Evolutionary conservation across 148 eudicot species (phyloP).

Genomic region (Linanthus parryae): DNA sequence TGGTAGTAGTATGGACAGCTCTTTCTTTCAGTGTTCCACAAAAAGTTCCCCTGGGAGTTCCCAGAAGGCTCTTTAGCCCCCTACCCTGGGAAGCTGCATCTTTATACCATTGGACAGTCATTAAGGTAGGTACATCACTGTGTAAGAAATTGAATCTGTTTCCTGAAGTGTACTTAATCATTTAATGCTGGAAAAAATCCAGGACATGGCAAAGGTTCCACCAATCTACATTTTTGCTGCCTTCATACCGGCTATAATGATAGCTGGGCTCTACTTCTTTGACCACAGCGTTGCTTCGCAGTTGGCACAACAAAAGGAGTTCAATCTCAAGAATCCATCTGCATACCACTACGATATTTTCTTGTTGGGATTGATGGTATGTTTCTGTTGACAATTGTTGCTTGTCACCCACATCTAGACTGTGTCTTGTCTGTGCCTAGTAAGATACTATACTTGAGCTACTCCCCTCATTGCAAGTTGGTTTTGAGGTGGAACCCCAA

Average conservation of each 20-base stretch:
- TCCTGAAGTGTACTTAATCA: background rate
- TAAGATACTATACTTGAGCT: too few species aligned
- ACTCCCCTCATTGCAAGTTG: too few species aligned
- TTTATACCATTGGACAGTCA: constrained; percentile 57
- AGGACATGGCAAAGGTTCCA: constrained; percentile 75
- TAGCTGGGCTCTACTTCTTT: constrained; percentile 81
- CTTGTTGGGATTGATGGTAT: constrained; percentile 80
- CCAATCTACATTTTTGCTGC: constrained; percentile 52
- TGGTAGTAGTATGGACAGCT: constrained; percentile 61
- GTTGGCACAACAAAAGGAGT: constrained; percentile 81
- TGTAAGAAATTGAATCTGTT: background rate
- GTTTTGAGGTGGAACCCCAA: too few species aligned
- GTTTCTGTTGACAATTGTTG: background rate
- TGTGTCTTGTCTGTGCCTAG: too few species aligned
- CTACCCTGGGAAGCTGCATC: constrained; percentile 74
- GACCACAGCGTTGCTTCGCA: constrained; percentile 90
- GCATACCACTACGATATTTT: constrained; percentile 74
- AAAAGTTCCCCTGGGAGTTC: constrained; percentile 51
- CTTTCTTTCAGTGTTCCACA: constrained; percentile 51
- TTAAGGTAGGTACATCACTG: constrained; percentile 25
- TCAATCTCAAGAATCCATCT: constrained; percentile 73
- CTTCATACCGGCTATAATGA: constrained; percentile 64
- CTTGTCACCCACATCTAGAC: too few species aligned
- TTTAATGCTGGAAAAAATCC: constrained; percentile 4
- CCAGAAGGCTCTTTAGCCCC: constrained; percentile 65